Evolutionary conservation across 257 asterid species (phyloP).

Genomic region (Nicotiana noctiflora): DNA sequence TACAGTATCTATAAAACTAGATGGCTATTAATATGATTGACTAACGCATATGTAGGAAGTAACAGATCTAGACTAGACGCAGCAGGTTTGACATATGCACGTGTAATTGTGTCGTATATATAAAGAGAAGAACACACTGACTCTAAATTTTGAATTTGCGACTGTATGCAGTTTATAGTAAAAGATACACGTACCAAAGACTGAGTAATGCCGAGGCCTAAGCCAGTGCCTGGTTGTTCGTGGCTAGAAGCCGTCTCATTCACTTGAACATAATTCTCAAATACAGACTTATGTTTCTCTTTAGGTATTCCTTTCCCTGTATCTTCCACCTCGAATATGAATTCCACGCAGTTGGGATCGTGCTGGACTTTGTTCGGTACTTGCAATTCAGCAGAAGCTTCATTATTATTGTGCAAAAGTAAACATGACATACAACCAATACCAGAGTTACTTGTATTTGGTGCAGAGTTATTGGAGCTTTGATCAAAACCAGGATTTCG

Average conservation of each 20-base stretch:
- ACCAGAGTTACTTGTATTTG: slow-evolving; percentile 9
- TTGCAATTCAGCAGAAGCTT: slow-evolving; percentile 18
- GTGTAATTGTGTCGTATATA: background rate
- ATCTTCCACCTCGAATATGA: slow-evolving; percentile 61
- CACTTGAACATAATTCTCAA: slow-evolving; percentile 78
- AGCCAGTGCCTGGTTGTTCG: slow-evolving; percentile 63
- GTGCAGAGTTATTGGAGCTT: slow-evolving; percentile 20
- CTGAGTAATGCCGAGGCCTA: slow-evolving; percentile 79
- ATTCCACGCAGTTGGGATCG: slow-evolving; percentile 48
- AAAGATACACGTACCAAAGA: slow-evolving; percentile 43
- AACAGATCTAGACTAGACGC: background rate
- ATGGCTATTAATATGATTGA: background rate
- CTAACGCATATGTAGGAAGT: background rate
- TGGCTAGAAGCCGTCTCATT: slow-evolving; percentile 29
- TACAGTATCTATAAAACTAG: background rate
- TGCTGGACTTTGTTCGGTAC: slow-evolving; percentile 18
- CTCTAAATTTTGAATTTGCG: background rate
- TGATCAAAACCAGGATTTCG: slow-evolving; percentile 33
- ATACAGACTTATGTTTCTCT: slow-evolving; percentile 52
- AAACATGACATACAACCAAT: slow-evolving; percentile 24
- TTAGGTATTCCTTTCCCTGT: slow-evolving; percentile 73
- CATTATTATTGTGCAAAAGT: slow-evolving; percentile 15
- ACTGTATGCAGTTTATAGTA: background rate
- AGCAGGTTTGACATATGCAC: background rate
- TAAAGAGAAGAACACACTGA: background rate